A percentile compares a stretch with the other conserved stretches of the same genome.
Conservation (phyloP, 345 rosid species). For the Eucalyptus leucophloia region DNA sequence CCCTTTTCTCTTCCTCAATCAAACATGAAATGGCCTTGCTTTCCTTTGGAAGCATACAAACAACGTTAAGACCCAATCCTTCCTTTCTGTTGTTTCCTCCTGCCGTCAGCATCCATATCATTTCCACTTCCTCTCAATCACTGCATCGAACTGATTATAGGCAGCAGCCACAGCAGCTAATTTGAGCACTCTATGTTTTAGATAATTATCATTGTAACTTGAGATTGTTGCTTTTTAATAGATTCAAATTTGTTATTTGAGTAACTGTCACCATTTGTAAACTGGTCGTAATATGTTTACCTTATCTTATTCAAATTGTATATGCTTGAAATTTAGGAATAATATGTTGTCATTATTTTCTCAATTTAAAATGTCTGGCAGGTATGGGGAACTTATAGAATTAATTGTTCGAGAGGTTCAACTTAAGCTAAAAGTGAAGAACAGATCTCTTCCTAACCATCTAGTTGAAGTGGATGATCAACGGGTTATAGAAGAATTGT, state of each 20-base stretch:
- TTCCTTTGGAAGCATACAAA: not conserved
- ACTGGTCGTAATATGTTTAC: not conserved
- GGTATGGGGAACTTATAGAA: not conserved
- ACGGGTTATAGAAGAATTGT: not conserved
- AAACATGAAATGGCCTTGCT: not conserved
- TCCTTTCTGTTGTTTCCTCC: not conserved
- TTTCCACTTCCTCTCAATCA: not conserved
- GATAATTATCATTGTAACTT: not conserved
- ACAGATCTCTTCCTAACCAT: not conserved
- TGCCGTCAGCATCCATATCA: too few species aligned
- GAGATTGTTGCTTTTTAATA: too few species aligned
- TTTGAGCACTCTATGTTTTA: not conserved
- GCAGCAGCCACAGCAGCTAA: not conserved
- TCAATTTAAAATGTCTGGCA: not conserved
- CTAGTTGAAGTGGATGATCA: not conserved
- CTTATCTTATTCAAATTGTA: too few species aligned
- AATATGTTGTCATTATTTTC: too few species aligned
- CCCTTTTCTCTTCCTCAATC: not conserved
- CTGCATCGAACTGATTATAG: not conserved
- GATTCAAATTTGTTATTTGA: too few species aligned
- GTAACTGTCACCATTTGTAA: not conserved
- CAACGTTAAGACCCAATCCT: too few species aligned
- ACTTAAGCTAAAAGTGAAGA: not conserved
- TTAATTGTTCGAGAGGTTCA: not conserved
- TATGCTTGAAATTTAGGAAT: too few species aligned